Base-by-base conservation (phyloP, 495 filamentous ascomycete genomes). In the Apiosordaria backusii region DNA sequence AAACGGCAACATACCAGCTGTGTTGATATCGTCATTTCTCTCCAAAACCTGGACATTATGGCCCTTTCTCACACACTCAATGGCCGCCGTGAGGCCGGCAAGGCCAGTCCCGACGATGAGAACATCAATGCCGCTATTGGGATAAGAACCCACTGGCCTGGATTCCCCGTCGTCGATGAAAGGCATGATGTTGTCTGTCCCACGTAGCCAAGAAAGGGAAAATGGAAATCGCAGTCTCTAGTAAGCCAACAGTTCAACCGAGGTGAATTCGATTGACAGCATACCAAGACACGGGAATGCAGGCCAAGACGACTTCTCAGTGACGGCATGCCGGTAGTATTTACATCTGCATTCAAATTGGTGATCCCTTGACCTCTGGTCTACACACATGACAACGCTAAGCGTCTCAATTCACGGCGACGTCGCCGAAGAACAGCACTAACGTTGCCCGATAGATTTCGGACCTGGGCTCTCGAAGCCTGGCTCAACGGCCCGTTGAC, bases 51-150 rank as follows among this genome's bases (percentile, higher is more conserved):
- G 71, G 35, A 89, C 88, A 55, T 79, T 83, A 65, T 90, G 87
- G 3, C 88, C 88, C 74, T 90, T 88, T 23, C 86, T 81, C 59
- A 79, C 72, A 66, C 85, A 87, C 77, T 90, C 88, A 26, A 90
- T 83, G n/a, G 85, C 82, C 3, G 85, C 84, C 0, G 85, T 86
- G 22, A 90, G 77, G 10, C 88, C 88, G 35, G 83, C 88, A 25
- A 90, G 82, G 55, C 88, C 88, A 6, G 83, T 84, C 6, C 87
- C 87, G 13, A 89, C 83, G 55, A 89, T 83, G 19, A 89, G 71
- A 16, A 89, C 81, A 59, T 84, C 79, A 66, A 89, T 86, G 18
- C 81, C 80, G 29, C 74, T 75, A n/a, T 70, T 64, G 10, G 76
- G 73, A 66, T 80, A 80, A 13, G 75, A 75, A 26, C 78, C 78